phyloP scores from a whole-genome alignment of 2,329 filamentous ascomycete species.

The Colletotrichum sp. region DNA sequence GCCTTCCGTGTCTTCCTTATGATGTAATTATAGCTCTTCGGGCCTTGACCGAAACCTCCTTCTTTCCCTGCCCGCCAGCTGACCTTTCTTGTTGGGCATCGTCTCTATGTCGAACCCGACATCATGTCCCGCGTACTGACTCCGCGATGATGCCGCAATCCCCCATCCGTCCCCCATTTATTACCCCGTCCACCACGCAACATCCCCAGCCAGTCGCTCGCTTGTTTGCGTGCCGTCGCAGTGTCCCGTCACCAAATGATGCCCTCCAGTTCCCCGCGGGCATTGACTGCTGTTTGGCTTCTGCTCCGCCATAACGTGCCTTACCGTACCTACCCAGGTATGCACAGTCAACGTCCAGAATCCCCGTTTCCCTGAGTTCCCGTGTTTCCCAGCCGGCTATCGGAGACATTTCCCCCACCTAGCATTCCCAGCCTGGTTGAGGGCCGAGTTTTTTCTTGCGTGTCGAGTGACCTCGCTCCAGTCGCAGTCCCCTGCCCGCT shows the following conservation, averaged over 20 bases:
- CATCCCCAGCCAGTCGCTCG: not conserved
- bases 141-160: not conserved
- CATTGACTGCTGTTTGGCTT: not conserved
- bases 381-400: not conserved
- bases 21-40: constrained; percentile 18
- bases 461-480: constrained; percentile 15
- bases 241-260: not conserved
- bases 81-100: not conserved
- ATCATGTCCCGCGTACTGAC: not conserved
- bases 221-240: not conserved
- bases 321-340: not conserved
- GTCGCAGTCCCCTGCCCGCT: not conserved
- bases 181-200: not conserved
- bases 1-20: not conserved
- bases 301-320: not conserved
- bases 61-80: not conserved
- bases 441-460: constrained; percentile 1
- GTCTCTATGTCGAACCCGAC: not conserved
- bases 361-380: not conserved
- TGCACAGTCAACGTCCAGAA: not conserved
- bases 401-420: constrained; percentile 1
- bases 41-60: constrained; percentile 15
- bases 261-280: not conserved
- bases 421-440: not conserved
- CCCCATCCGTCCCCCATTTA: not conserved